A percentile compares a stretch with the other conserved stretches of the same genome.
Conservation (phyloP, 768 basidiomycete species). For the Lactarius tabidus region DNA sequence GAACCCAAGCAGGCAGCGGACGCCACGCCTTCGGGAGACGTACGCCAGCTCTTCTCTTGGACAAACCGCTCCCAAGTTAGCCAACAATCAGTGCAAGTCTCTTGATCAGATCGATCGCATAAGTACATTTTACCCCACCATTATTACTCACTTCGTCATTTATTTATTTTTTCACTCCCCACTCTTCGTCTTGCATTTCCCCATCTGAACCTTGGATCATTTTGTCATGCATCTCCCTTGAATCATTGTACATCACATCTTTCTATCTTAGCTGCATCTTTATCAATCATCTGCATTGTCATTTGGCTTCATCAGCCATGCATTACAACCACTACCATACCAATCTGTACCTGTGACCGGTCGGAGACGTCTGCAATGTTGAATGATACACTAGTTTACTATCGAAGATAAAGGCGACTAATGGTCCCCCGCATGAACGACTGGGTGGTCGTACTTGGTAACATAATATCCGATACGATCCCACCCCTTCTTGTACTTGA, state of each 20-base stretch:
- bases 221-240: slow-evolving; percentile 22
- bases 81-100: slow-evolving; percentile 20
- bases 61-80: slow-evolving; percentile 43
- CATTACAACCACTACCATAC: slow-evolving; percentile 14
- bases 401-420: neutral
- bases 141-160: neutral
- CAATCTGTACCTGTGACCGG: slow-evolving; percentile 15
- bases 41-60: slow-evolving; percentile 80
- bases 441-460: slow-evolving; percentile 41
- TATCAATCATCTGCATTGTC: slow-evolving; percentile 25
- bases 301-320: slow-evolving; percentile 16
- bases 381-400: slow-evolving; percentile 14
- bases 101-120: slow-evolving; percentile 4
- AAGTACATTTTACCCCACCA: neutral
- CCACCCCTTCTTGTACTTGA: slow-evolving; percentile 35
- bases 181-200: slow-evolving; percentile 14
- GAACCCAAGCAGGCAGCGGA: slow-evolving; percentile 82
- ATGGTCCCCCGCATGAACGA: slow-evolving; percentile 8
- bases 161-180: slow-evolving; percentile 5
- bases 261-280: slow-evolving; percentile 23
- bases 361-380: slow-evolving; percentile 11
- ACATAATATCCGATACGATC: slow-evolving; percentile 48
- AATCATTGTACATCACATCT: slow-evolving; percentile 22
- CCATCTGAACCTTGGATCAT: slow-evolving; percentile 20
- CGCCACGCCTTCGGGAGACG: slow-evolving; percentile 54